Base-by-base conservation (phyloP, 2,329 filamentous ascomycete species). In the Paraphaeosphaeria sporulosa region DNA sequence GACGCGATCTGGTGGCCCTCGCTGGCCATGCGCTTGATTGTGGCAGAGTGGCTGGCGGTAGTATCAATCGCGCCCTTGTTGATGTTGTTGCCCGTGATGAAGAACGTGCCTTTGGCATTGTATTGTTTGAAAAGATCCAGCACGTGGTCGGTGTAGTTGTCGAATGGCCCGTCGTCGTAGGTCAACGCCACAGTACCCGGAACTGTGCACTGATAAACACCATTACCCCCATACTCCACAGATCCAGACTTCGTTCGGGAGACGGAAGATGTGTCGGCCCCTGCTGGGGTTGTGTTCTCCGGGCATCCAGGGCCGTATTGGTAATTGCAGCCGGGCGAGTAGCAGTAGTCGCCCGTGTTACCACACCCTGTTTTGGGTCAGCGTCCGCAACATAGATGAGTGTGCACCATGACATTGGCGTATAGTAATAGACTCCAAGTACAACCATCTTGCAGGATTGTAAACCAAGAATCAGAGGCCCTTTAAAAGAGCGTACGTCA, bases 51-150 rank as follows among this genome's bases (percentile, higher is more conserved):
- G 63, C 76, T 76, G 12, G 79, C 77, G 17, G 76, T 79, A 57
- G 83, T 79, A 63, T 87, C 86, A 65, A 87, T 87, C 65, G 81
- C 72, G 40, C 85, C 84, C 73, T 86, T 87, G 65, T 81, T 81
- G 42, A 84, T 78, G 74, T 86, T 86, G 73, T 82, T 85, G 5
- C 85, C 85, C 8, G 83, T 86, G 62, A 90, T 81, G 74, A 90
- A 90, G 73, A 91, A 91, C 1, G 89, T 91, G 1, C 87, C 89
- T 64, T 86, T 88, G 15, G 86, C 87, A 30, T 83, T 79, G 69
- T 89, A 88, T 27, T 78, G 80, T 60, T 83, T 81, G 48, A 91
- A 81, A 56, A 89, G 80, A 67, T 90, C 85, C 13, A 90, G 80
- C 13, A 91, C 81, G 61, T 88, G 84, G 43, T 78, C 76, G 1